Percentiles rank a stretch among this genome's conserved stretches.
Conservation (phyloP, 129 eudicot species). For the Pseudognaphalium luteoalbum region DNA sequence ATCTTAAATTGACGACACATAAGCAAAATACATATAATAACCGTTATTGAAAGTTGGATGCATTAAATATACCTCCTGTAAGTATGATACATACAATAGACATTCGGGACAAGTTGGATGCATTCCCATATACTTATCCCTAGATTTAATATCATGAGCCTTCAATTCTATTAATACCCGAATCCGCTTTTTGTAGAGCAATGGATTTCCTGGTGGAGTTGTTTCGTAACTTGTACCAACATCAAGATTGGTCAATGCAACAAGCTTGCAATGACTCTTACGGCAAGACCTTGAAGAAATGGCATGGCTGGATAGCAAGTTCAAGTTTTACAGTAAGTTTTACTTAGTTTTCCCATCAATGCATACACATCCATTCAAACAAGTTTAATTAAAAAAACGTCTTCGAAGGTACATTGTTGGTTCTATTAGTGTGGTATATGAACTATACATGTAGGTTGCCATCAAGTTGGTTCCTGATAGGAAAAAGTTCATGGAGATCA, state of each 20-base stretch:
- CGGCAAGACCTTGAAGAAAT: constrained; percentile 80
- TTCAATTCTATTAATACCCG: no score
- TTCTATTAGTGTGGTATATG: background rate
- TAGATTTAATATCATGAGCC: background rate
- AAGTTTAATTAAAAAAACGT: background rate
- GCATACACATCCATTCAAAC: background rate
- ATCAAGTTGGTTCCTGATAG: constrained; percentile 90
- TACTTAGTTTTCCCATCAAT: constrained; percentile 4
- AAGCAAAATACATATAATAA: no score
- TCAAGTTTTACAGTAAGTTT: constrained; percentile 72
- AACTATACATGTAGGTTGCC: constrained; percentile 49
- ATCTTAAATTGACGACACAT: no score
- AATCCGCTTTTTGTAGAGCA: constrained; percentile 46
- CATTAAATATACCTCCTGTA: no score
- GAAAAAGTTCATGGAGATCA: constrained; percentile 78
- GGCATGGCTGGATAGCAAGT: constrained; percentile 98
- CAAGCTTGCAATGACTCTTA: constrained; percentile 87
- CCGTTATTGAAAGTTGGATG: no score
- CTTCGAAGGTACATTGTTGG: background rate
- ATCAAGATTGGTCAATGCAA: constrained; percentile 88
- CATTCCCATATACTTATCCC: no score
- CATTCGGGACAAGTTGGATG: no score
- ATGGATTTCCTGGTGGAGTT: constrained; percentile 88
- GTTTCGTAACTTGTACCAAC: constrained; percentile 73
- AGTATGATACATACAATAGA: no score